A percentile compares a stretch with the other conserved stretches of the same genome.
Evolutionary conservation across 345 rosid species (phyloP).

Genomic region (Melastoma malabathricum): DNA sequence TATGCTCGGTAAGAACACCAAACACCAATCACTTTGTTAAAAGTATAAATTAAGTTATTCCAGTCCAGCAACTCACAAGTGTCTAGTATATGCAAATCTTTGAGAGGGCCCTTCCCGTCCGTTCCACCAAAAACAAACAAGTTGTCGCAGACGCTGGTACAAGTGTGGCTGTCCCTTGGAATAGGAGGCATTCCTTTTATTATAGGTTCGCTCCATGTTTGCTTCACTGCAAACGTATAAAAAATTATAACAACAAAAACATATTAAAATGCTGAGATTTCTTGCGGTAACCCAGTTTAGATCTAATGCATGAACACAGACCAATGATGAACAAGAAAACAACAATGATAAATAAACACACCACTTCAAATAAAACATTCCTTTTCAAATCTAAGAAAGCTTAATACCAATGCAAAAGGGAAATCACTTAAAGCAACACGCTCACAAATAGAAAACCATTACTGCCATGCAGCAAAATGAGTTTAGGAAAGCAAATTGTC

Average conservation of each 20-base stretch:
- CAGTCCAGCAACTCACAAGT: conserved; percentile 42
- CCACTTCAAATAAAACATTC: no score
- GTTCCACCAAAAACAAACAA: conserved; percentile 91
- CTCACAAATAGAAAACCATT: no score
- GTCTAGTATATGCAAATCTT: conserved; percentile 69
- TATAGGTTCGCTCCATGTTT: conserved; percentile 71
- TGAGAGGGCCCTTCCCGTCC: conserved; percentile 70
- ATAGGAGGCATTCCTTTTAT: conserved; percentile 59
- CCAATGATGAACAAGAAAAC: no score
- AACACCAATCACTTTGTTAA: neutral
- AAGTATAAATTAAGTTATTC: neutral
- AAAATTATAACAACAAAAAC: conserved; percentile 3
- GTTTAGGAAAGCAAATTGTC: no score
- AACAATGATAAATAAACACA: no score
- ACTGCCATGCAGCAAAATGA: no score
- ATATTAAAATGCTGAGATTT: no score
- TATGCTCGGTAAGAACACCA: neutral
- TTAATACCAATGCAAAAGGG: no score
- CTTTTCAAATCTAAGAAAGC: no score
- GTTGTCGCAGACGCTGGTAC: conserved; percentile 61
- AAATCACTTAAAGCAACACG: no score
- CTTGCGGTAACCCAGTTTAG: no score
- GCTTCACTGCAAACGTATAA: conserved; percentile 41
- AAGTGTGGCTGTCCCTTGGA: conserved; percentile 93
- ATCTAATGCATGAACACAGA: no score